Evolutionary conservation across 331 rosid genomes (phyloP).

Genomic region (Quercus tomentella): DNA sequence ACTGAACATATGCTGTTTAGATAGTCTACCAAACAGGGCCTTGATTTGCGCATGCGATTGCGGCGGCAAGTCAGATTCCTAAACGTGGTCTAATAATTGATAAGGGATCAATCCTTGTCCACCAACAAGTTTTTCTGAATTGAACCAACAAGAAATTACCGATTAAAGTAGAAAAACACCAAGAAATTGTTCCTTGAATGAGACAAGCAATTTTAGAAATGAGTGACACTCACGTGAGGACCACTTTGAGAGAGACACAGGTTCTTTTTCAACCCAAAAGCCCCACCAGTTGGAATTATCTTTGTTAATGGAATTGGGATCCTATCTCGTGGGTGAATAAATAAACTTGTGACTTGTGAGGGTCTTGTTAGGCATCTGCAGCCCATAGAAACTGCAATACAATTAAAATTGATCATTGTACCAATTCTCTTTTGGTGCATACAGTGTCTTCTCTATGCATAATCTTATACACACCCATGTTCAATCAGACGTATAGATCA

Average conservation of each 20-base stretch:
- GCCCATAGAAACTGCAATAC: neutral
- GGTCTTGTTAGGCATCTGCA: neutral
- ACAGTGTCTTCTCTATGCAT: neutral
- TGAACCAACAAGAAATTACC: neutral
- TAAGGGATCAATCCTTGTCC: neutral
- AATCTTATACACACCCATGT: too few species aligned
- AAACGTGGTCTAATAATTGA: neutral
- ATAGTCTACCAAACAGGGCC: too few species aligned
- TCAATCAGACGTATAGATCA: too few species aligned
- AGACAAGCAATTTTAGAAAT: neutral
- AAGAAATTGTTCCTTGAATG: neutral
- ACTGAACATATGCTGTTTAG: too few species aligned
- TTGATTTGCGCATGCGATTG: neutral
- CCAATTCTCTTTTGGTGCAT: neutral
- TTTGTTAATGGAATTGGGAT: neutral
- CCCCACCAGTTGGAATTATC: neutral
- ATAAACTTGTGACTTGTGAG: neutral
- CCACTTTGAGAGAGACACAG: neutral
- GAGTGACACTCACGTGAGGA: neutral
- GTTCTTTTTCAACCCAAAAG: too few species aligned
- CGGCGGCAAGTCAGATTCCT: neutral
- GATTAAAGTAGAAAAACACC: neutral
- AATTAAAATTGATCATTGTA: neutral
- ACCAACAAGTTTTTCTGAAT: neutral
- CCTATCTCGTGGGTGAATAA: neutral